Evolutionary conservation across 1,284 basidiomycete genomes (phyloP), one percentile per base, ranked within the genome.

Genomic region (Ceratobasidium sp.): DNA sequence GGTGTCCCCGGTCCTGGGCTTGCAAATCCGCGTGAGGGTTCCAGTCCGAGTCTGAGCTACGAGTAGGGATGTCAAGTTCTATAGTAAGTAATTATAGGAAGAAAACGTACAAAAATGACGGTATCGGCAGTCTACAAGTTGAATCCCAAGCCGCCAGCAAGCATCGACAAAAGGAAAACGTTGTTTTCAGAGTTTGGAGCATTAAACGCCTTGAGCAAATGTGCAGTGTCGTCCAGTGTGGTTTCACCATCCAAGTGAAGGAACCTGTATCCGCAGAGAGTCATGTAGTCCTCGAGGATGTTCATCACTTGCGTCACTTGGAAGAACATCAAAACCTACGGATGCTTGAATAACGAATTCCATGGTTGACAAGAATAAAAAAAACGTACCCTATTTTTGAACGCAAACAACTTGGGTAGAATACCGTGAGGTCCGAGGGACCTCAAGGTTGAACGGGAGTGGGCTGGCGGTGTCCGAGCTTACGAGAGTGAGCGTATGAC

Each of bases 251-350:
- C 98, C 33, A 99, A 89, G 81, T 98, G 96, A 70, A 99, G 92
- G 85, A 97, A 95, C 83, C 84, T 94, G 90, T 92, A 96, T 23
- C 91, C 90, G 87, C 94, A 92, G 88, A 93, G 94, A 83, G 95
- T 94, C 84, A 99, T 87, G 84, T 98, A 99, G 84, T 99, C 98
- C 83, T 98, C 96, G 91, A 99, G 97, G 84, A 99, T 98, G 81
- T 98, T 96, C 97, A 99, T 99, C 84, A 99, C 96, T 82, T 96
- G 92, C 8, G 97, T 99, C 97, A 99, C 99, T 86, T 99, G 97
- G 93, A 99, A 99, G 91, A 99, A 99, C 84, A 99, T 98, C 79
- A 99, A 91, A 41, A 98, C 97, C 92, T 94, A 78, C 0, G 71
- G 27, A 74, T 74, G 4, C 54, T 8, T 74, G 66, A 50, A 70